These are phyloP conservation scores for Simmondsia chinensis DNA, from an alignment of 148 eudicot genomes.

Conservation along the genomic window DNA sequence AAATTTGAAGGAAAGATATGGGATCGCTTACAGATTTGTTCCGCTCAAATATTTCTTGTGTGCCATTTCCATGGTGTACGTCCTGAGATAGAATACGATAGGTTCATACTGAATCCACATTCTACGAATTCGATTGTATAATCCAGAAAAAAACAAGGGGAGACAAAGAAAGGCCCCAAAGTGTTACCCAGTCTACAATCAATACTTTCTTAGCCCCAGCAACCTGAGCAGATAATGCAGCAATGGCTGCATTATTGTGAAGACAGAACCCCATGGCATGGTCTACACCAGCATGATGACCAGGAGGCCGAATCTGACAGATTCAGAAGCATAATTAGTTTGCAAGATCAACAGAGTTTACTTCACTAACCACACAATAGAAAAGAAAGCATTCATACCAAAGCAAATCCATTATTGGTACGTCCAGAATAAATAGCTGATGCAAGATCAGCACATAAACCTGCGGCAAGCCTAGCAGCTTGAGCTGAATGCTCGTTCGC, in stretches of 20 bases:
- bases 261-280: slow-evolving; percentile 98
- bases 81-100: slow-evolving; percentile 52
- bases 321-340: slow-evolving; percentile 1
- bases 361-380: background rate
- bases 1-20: too few relatives aligned
- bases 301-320: slow-evolving; percentile 94
- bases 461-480: slow-evolving; percentile 98
- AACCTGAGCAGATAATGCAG: slow-evolving; percentile 77
- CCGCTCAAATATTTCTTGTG: slow-evolving; percentile 88
- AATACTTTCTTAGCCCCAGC: slow-evolving; percentile 90
- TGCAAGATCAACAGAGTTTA: background rate
- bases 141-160: slow-evolving; percentile 3
- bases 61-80: slow-evolving; percentile 99
- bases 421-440: slow-evolving; percentile 60
- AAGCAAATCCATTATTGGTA: slow-evolving; percentile 93
- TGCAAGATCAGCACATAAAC: slow-evolving; percentile 96
- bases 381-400: slow-evolving; percentile 38
- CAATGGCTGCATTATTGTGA: slow-evolving; percentile 97
- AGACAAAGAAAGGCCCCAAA: background rate
- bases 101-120: background rate
- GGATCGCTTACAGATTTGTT: slow-evolving; percentile 84
- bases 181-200: slow-evolving; percentile 91
- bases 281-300: slow-evolving; percentile 95
- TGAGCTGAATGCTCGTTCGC: slow-evolving; percentile 86
- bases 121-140: background rate